Evolutionary conservation across 768 basidiomycete genomes (phyloP).

Genomic region (Phlebiopsis flavidoalba): DNA sequence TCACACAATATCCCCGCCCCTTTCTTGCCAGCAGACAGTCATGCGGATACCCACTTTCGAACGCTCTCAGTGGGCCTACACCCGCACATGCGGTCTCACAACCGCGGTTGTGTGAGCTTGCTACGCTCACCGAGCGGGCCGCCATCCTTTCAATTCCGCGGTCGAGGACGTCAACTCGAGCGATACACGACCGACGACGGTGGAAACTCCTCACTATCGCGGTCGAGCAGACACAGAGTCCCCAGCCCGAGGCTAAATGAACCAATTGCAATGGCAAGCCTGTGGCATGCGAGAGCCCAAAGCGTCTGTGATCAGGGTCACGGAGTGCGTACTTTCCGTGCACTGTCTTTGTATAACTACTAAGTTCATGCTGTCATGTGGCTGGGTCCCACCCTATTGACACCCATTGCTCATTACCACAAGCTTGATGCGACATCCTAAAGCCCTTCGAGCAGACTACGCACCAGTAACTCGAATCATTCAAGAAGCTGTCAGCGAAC

Average conservation of each 20-base stretch:
- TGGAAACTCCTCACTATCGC: slow-evolving; percentile 10
- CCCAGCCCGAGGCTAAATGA: background rate
- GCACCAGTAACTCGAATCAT: slow-evolving; percentile 88
- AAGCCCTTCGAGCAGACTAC: slow-evolving; percentile 65
- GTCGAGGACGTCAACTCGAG: slow-evolving; percentile 3
- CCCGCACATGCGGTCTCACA: background rate
- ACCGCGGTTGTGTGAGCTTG: background rate
- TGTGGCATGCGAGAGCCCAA: background rate
- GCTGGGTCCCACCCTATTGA: slow-evolving; percentile 8
- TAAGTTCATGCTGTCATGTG: background rate
- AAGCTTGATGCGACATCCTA: slow-evolving; percentile 42
- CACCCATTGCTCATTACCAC: slow-evolving; percentile 36
- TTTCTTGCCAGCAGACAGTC: background rate
- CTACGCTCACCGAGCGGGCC: slow-evolving; percentile 9
- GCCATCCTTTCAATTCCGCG: slow-evolving; percentile 9
- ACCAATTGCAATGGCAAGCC: slow-evolving; percentile 9
- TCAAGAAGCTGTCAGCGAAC: slow-evolving; percentile 68
- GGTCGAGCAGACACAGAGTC: background rate
- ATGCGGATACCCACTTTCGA: background rate
- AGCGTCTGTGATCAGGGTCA: background rate
- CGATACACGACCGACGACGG: background rate
- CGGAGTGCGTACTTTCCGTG: background rate
- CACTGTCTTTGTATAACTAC: background rate
- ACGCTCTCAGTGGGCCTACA: background rate
- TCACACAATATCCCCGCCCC: background rate